Evolutionary conservation across 306 rosid species (phyloP).

Genomic region (Chamaecrista fasciculata): DNA sequence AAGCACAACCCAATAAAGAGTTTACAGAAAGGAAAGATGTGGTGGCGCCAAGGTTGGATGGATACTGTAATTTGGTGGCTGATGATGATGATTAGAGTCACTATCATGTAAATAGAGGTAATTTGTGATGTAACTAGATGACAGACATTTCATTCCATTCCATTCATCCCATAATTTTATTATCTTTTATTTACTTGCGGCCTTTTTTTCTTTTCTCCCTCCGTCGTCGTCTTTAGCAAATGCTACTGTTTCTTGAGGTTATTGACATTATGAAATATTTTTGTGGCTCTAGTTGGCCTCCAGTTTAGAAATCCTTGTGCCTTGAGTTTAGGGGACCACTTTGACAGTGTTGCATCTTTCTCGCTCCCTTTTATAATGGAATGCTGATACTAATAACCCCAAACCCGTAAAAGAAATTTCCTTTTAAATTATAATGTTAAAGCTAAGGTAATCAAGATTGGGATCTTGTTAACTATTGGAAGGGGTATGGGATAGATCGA

Average conservation of each 20-base stretch:
- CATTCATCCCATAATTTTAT: conserved; percentile 53
- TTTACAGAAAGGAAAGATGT: conserved; percentile 29
- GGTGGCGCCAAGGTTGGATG: conserved; percentile 39
- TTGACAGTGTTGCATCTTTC: neutral
- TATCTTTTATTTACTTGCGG: neutral
- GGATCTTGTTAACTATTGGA: too few species aligned
- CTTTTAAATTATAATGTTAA: too few species aligned
- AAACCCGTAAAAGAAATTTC: neutral
- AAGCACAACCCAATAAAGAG: conserved; percentile 50
- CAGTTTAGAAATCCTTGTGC: conserved; percentile 14
- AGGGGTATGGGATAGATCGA: too few species aligned
- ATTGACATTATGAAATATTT: conserved; percentile 21
- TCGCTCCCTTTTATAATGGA: neutral
- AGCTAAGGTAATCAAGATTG: too few species aligned
- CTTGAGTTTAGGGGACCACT: neutral
- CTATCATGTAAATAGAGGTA: conserved; percentile 68
- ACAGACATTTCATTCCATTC: conserved; percentile 37
- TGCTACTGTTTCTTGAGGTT: conserved; percentile 16
- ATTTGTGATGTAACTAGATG: conserved; percentile 50
- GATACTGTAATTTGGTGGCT: conserved; percentile 51
- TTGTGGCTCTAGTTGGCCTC: conserved; percentile 36
- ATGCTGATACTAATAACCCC: neutral
- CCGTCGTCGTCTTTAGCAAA: neutral
- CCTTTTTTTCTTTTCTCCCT: too few species aligned
- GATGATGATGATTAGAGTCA: too few species aligned